Base-by-base conservation (phyloP, 2,329 filamentous ascomycete genomes). In the Colletotrichum brevisporum region DNA sequence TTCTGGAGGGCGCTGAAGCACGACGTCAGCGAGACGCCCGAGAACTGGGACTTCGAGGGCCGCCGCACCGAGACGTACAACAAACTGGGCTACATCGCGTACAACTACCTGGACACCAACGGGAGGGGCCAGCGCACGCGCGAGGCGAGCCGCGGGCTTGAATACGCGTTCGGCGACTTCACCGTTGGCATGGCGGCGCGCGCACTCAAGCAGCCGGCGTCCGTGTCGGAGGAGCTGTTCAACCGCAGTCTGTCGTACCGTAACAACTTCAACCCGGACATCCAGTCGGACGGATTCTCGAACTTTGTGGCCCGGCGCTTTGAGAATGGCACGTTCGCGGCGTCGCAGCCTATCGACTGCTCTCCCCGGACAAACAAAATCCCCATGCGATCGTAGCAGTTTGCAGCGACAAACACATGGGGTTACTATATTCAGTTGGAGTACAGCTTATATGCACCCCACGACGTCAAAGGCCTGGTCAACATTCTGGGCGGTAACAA, bases 101-200 rank as follows among this genome's bases (percentile, higher is more conserved):
- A 58, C n/a, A 39, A 53, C 39, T 59, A 36, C n/a, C 39, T 64
- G 1, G 54, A 59, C 24, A 45, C 39, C 10, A 16, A 12, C 3
- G 58, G 54, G 0, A 58, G 31, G n/a, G 61, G 54, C 13, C 62
- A 64, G 1, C 31, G 62, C 3, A 21, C 54, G 6, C 62, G 62
- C 13, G 62, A 64, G 36, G 62, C 62, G 18, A 64, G 62, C 24
- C 45, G 62, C 9, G 47, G 62, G 0, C 24, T 59, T 1, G 62
- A 64, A 36, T 59, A 59, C 8, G 62, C 54, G 1, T 64, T 59
- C n/a, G 62, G 62, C 3, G 54, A 59, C 54, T 64, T 64, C 27
- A 24, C 62, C 6, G 47, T 45, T 9, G 62, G 31, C 2, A 59
- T 64, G 62, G 62, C 24, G 24, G 62, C 62, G 12, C 53, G 47